Evolutionary conservation across 2,329 filamentous ascomycete species (phyloP).

Genomic region (Zelopaecilomyces penicillatus): DNA sequence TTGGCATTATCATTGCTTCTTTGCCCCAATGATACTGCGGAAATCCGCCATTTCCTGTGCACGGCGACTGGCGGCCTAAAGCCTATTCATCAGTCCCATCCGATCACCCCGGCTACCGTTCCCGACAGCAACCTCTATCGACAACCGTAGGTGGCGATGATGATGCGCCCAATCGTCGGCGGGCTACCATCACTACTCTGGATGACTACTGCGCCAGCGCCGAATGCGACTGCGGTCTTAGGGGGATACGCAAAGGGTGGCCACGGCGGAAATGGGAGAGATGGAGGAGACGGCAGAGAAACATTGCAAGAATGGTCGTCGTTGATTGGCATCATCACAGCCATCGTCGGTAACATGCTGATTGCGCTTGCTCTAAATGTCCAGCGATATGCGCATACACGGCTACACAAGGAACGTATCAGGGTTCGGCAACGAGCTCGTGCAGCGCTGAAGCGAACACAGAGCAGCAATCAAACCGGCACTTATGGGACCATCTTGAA

Average conservation of each 20-base stretch:
- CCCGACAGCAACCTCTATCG: constrained; percentile 13
- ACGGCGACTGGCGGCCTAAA: constrained; percentile 5
- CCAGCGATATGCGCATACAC: constrained; percentile 89
- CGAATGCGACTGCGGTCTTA: constrained; percentile 3
- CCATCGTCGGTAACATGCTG: constrained; percentile 84
- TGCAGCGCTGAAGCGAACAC: constrained; percentile 41
- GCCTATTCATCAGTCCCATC: constrained; percentile 2
- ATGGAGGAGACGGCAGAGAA: constrained; percentile 28
- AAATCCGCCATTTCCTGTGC: constrained; percentile 1
- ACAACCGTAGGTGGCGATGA: constrained; percentile 12
- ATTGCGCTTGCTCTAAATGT: constrained; percentile 95
- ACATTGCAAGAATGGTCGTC: constrained; percentile 72
- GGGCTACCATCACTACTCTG: constrained; percentile 16
- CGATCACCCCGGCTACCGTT: constrained; percentile 7
- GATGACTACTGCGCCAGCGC: constrained; percentile 4
- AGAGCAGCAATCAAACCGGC: constrained; percentile 19
- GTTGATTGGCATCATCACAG: constrained; percentile 87
- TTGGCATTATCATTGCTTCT: constrained; percentile 1
- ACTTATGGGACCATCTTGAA: constrained; percentile 27
- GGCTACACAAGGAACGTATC: constrained; percentile 63
- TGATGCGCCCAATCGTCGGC: constrained; percentile 17
- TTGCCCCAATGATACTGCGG: constrained; percentile 8
- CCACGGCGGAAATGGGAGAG: constrained; percentile 13
- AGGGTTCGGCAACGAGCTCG: constrained; percentile 47
- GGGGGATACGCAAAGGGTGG: constrained; percentile 2